Base-by-base conservation (phyloP, 2,329 filamentous ascomycete genomes). In the Diaporthe ilicicola region DNA sequence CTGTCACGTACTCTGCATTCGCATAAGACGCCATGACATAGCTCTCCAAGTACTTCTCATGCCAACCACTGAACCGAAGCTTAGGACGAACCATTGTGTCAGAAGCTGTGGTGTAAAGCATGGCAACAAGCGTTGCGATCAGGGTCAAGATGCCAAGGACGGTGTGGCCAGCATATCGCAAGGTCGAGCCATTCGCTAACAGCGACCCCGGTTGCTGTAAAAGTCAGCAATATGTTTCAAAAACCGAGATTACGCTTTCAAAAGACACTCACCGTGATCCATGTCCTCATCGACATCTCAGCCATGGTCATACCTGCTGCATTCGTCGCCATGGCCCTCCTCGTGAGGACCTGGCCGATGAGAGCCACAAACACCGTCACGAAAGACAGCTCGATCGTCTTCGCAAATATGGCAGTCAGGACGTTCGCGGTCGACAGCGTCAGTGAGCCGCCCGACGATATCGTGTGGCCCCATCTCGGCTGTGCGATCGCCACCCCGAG, bases 281-380 rank as follows among this genome's bases (percentile, higher is more conserved):
- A 95, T 53, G 87, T 87, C 56, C 93, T 87, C 92, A 95, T 94
- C 19, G 88, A 91, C 83, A 95, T 89, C 76, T 95, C 93, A 0
- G 93, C 91, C 19, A 95, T 85, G 0, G 90, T 93, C 70, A 95
- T 87, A 2, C 93, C 93, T 0, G 89, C 93, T 0, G 89, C 87
- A 10, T 85, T 83, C 67, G 85, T 87, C 29, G 86, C 85, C 69
- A 93, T 87, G 0, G 93, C 91, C 68, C 91, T 84, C 24, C 92
- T 86, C n/a, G 89, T 94, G 19, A 95, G 81, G 0, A 92, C 87
- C 78, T 96, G 93, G 0, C 93, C 93, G 0, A 95, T 78, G 68
- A 93, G 93, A 0, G 91, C 88, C 1, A 95, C 91, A 72, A 94
- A 93, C 0, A 93, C 90, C 0, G 93, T 94, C 4, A 94, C 92